Evolutionary conservation across 495 filamentous ascomycete species (phyloP), one percentile per base, ranked within the genome.

Genomic region (Cercophora sp.): DNA sequence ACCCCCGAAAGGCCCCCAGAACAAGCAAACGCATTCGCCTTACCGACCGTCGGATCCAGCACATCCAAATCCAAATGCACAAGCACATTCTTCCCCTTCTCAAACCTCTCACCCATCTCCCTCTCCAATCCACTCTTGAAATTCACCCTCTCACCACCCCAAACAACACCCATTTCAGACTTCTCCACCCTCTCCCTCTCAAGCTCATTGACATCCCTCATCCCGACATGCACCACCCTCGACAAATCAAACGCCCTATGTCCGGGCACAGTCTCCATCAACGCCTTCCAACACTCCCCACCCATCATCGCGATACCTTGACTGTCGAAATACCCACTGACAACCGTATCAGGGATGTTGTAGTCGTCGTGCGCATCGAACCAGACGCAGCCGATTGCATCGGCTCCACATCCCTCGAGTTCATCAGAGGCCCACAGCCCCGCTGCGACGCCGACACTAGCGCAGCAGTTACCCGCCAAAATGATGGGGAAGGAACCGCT

Each of bases 331-430:
- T 55, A 55, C 2, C 53, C 53, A 6, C 46, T 55, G 0, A 50
- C 22, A 8, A 55, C 20, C 15, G 46, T 45, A 15, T 55, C 53
- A 1, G 53, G 53, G 13, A 45, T 10, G 29, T 55, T 50, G 20
- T 55, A 55, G 18, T 55, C 53, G 19, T 55, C 53, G 16, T 55
- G 53, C 2, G 45, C 53, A 13, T 55, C 53, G 13, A 55, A 55
- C 53, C 53, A 55, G 18, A 45, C 29, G 15, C 53, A 55, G 1
- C 53, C 53, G 0, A 55, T 22, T 9, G 24, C 52, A n/a, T 43
- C 36, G 11, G 34, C 36, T 3, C 5, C 2, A 0, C 20, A 26
- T 1, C 5, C 27, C 4, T 20, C 13, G 23, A 47, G 2, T 3
- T 29, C 25, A 4, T 31, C 26, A 1, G 52, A 48, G 0, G 20